These are phyloP conservation scores for Aspergillus incahuasiensis DNA, from an alignment of 495 filamentous ascomycete species.

Conservation along the genomic window DNA sequence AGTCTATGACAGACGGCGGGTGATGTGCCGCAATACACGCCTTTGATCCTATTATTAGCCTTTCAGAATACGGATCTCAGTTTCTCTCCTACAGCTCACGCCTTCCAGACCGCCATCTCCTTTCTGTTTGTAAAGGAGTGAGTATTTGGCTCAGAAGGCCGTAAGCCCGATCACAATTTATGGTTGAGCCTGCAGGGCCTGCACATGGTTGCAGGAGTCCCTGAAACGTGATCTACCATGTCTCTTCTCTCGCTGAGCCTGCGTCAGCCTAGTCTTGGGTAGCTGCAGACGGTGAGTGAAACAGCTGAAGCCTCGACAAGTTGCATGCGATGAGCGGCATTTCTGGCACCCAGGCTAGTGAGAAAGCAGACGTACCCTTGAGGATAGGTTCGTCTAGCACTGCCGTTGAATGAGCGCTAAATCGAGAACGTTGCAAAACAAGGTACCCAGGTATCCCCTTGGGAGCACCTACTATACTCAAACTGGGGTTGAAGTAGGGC, in stretches of 20 bases:
- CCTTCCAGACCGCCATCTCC: conserved; percentile 20
- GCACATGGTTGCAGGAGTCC: conserved; percentile 37
- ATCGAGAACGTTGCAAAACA: conserved; percentile 14
- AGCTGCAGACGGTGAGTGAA: conserved; percentile 32
- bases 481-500: conserved; percentile 19
- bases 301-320: conserved; percentile 37
- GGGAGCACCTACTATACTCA: conserved; percentile 18
- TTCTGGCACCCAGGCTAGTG: neutral
- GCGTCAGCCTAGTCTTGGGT: conserved; percentile 28
- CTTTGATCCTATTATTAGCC: conserved; percentile 3
- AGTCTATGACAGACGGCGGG: neutral
- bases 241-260: conserved; percentile 14
- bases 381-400: conserved; percentile 2
- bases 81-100: conserved; percentile 4
- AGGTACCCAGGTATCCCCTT: conserved; percentile 4
- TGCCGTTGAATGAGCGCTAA: conserved; percentile 4
- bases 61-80: neutral
- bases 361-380: neutral
- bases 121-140: conserved; percentile 31
- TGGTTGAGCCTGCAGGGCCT: conserved; percentile 53
- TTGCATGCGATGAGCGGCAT: conserved; percentile 9
- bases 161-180: conserved; percentile 8
- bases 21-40: conserved; percentile 9
- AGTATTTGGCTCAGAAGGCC: conserved; percentile 12
- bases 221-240: conserved; percentile 28